Conservation (phyloP, 2,329 filamentous ascomycete genomes). For the Lizonia empirigonia region DNA sequence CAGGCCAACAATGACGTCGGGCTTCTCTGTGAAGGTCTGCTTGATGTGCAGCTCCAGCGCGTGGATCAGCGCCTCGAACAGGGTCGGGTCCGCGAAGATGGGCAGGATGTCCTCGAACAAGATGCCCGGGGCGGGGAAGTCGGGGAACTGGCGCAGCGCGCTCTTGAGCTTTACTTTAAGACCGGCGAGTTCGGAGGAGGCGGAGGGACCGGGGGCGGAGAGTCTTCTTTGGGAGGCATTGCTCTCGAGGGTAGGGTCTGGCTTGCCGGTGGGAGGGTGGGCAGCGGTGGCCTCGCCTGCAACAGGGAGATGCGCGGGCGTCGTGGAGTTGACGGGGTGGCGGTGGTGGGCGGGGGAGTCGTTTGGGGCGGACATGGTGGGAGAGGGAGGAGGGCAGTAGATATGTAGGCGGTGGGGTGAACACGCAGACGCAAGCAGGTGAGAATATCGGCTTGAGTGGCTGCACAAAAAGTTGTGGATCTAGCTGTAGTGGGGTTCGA, state of each 20-base stretch:
- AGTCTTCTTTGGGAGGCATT: constrained; percentile 56
- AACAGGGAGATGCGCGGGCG: constrained; percentile 23
- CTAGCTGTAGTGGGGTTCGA: constrained; percentile 16
- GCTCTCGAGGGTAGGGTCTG: constrained; percentile 44
- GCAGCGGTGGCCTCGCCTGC: constrained; percentile 36
- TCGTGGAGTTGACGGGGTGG: constrained; percentile 28
- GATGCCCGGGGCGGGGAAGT: constrained; percentile 92
- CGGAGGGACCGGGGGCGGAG: constrained; percentile 56
- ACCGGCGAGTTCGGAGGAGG: constrained; percentile 57
- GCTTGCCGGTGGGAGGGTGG: constrained; percentile 39
- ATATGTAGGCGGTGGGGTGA: constrained; percentile 19
- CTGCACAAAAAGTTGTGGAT: constrained; percentile 14
- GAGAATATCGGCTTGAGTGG: constrained; percentile 20
- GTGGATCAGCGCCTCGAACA: constrained; percentile 78
- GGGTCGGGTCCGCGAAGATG: constrained; percentile 78
- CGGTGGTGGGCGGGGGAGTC: constrained; percentile 27
- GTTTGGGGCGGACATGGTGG: constrained; percentile 40
- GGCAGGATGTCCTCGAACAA: constrained; percentile 98
- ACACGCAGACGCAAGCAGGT: constrained; percentile 22
- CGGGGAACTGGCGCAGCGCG: constrained; percentile 81
- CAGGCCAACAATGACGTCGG: constrained; percentile 90
- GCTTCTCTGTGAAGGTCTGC: constrained; percentile 65
- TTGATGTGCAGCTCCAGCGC: constrained; percentile 84
- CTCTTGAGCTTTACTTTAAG: constrained; percentile 71
- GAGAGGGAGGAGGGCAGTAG: constrained; percentile 25